phyloP scores from a whole-genome alignment of 257 asterid genomes.

The Primulina tabacum region DNA sequence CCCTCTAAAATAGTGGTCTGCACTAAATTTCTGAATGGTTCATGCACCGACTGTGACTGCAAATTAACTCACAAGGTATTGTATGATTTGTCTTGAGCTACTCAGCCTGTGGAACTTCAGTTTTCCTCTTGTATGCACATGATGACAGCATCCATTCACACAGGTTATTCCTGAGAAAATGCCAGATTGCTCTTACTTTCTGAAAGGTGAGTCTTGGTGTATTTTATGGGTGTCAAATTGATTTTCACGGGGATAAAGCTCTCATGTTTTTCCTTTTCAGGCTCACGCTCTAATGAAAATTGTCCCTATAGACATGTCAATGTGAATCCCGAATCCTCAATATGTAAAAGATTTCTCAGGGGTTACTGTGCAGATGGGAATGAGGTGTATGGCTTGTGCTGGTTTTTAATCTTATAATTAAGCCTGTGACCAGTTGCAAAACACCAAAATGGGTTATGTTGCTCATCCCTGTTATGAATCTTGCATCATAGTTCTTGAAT shows the following conservation, averaged over 20 bases:
- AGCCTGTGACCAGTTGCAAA: slow-evolving; percentile 10
- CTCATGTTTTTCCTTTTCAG: slow-evolving; percentile 49
- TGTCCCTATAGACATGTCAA: slow-evolving; percentile 95
- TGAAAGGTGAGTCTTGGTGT: slow-evolving; percentile 57
- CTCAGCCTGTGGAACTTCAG: slow-evolving; percentile 9
- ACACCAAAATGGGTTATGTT: slow-evolving; percentile 1
- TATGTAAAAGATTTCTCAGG: slow-evolving; percentile 85
- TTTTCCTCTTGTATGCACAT: slow-evolving; percentile 21
- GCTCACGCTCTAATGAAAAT: slow-evolving; percentile 76
- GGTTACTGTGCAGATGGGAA: slow-evolving; percentile 94
- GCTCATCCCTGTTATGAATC: background rate
- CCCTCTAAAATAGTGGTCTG: slow-evolving; percentile 89
- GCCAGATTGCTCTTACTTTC: slow-evolving; percentile 94
- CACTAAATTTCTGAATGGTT: slow-evolving; percentile 79
- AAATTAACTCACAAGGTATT: slow-evolving; percentile 90
- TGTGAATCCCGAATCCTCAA: slow-evolving; percentile 61
- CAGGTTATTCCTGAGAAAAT: slow-evolving; percentile 95
- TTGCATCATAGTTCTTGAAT: background rate
- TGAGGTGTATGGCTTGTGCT: slow-evolving; percentile 57
- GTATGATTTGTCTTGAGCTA: slow-evolving; percentile 22
- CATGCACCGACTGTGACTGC: slow-evolving; percentile 66
- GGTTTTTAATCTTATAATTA: slow-evolving; percentile 21
- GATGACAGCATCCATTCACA: slow-evolving; percentile 23
- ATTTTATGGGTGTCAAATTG: slow-evolving; percentile 15
- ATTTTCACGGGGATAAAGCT: slow-evolving; percentile 5